Evolutionary conservation across 164 flowering plant species (phyloP).

Genomic region (Vitis amurensis): DNA sequence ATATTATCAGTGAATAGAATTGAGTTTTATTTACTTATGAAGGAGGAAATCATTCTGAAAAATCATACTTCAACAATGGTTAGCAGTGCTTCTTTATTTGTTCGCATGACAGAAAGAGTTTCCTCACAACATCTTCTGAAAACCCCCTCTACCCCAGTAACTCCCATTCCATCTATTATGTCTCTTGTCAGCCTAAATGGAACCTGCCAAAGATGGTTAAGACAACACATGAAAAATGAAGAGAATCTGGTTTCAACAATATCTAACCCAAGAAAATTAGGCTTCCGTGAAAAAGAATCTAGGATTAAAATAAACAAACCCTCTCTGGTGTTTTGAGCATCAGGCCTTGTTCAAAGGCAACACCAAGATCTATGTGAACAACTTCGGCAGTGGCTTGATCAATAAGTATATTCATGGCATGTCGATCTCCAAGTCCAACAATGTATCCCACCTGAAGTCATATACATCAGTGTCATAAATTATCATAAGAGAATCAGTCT

Average conservation of each 20-base stretch:
- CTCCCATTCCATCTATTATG: constrained; percentile 96
- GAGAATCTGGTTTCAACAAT: neutral
- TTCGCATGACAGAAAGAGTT: constrained; percentile 92
- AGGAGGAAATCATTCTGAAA: neutral
- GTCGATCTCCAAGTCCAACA: constrained; percentile 98
- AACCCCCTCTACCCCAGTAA: constrained; percentile 94
- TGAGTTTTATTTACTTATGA: neutral
- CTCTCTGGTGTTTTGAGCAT: constrained; percentile 99
- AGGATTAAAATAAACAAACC: constrained; percentile 39
- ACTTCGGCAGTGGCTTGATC: constrained; percentile 97
- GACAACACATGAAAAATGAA: neutral
- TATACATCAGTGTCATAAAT: neutral
- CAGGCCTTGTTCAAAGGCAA: constrained; percentile 98
- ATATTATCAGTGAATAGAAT: neutral
- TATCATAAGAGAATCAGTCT: neutral
- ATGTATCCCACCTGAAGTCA: constrained; percentile 89
- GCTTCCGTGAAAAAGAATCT: constrained; percentile 1
- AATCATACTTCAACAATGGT: constrained; percentile 85
- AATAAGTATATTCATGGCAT: constrained; percentile 90
- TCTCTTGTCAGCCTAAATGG: constrained; percentile 99
- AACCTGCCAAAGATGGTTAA: constrained; percentile 45
- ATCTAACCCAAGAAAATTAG: neutral
- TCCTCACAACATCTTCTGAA: constrained; percentile 97
- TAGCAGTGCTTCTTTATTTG: constrained; percentile 92
- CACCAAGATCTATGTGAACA: constrained; percentile 98